Conservation (phyloP, 2,329 filamentous ascomycete species). For the Orbilia brochopaga region DNA sequence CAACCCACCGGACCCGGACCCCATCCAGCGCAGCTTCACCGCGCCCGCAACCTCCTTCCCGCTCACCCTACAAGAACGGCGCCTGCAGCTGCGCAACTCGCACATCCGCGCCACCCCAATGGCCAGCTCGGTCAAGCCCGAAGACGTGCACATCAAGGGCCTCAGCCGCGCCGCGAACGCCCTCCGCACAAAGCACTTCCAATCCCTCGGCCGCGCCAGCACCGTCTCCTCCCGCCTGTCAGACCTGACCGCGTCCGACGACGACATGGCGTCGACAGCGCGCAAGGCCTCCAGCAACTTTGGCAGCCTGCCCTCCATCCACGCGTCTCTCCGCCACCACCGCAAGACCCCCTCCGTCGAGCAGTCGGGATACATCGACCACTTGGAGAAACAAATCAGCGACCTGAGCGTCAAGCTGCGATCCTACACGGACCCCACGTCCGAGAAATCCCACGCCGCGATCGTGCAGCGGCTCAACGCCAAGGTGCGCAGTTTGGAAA, state of each 20-base stretch:
- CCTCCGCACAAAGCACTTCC: constrained; percentile 40
- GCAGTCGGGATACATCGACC: constrained; percentile 47
- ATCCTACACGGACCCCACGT: constrained; percentile 48
- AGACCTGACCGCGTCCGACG: constrained; percentile 42
- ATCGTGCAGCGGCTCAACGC: constrained; percentile 47
- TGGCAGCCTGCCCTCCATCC: constrained; percentile 43
- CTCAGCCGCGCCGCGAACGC: constrained; percentile 40
- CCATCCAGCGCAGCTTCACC: constrained; percentile 41
- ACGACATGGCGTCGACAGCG: constrained; percentile 16
- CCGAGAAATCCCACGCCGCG: constrained; percentile 48
- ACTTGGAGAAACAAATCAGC: constrained; percentile 44
- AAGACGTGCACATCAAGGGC: constrained; percentile 30
- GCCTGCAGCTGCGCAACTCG: constrained; percentile 42
- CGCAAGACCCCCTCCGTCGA: constrained; percentile 47
- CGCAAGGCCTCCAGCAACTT: constrained; percentile 39
- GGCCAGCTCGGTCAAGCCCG: constrained; percentile 44
- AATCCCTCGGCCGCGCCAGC: constrained; percentile 35
- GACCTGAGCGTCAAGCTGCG: constrained; percentile 42
- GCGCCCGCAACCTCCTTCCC: constrained; percentile 42
- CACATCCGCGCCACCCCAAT: constrained; percentile 48
- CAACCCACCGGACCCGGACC: constrained; percentile 35
- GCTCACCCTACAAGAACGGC: constrained; percentile 42
- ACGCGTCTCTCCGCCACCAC: constrained; percentile 48
- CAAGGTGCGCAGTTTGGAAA: constrained; percentile 46
- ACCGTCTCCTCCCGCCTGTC: constrained; percentile 43